Evolutionary conservation across 169 alveolate species (phyloP), one percentile per base, ranked within the genome.

Genomic region (Plasmodium gaboni): DNA sequence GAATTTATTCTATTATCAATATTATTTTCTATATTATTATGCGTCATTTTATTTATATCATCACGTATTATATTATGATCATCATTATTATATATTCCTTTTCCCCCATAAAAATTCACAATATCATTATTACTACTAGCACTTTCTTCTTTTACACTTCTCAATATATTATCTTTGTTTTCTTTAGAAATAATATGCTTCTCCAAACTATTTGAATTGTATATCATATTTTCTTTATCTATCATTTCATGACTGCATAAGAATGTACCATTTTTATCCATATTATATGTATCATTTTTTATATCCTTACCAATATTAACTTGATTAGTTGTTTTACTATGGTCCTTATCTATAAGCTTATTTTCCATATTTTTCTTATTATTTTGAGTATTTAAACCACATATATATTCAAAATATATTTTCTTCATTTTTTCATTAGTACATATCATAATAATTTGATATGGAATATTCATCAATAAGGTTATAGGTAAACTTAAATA

Each of bases 401-500:
- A 44, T 48, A 55, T 55, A 61, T 74, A 65, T 13, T 90, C 83
- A 17, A 91, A 80, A 55, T 95, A 64, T 60, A 55, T 17, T 38
- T 93, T 80, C 93, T 97, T 98, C 83, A 98, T 59, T 83, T 94
- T 94, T 83, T 98, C 99, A 93, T 98, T 98, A 10, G 96, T 93
- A 55, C 98, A 87, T 44, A 98, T 98, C 71, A 98, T 95, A 38
- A 97, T 68, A 10, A 98, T 98, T 15, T 98, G 97, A 78, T 95
- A 96, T 7, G 99, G 99, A 2, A 97, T 92, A 73, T 98, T 98
- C 99, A 98, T 97, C 22, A 97, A 88, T 65, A 97, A 70, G 50
- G 99, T 98, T 17, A 98, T 95, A 22, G 99, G 99, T 17, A 97
- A 93, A 53, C 98, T 95, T 70, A 99, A 87, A 88, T 92, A 97